Evolutionary conservation across 768 basidiomycete genomes (phyloP).

Genomic region (Tulasnella sp.): DNA sequence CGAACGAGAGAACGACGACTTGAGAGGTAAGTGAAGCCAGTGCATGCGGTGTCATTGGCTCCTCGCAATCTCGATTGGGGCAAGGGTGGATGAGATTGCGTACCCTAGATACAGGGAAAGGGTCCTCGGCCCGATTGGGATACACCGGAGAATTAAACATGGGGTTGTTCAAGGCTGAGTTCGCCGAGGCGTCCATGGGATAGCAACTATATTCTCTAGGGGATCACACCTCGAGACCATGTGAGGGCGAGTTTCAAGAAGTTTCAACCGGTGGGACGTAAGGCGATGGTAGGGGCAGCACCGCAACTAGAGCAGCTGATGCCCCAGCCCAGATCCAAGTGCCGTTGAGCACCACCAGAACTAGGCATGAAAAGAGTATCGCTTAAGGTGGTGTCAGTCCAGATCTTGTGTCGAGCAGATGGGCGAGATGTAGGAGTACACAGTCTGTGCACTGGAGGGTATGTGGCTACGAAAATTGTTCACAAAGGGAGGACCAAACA

Average conservation of each 20-base stretch:
- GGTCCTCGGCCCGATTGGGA: not conserved
- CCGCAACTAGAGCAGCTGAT: no score
- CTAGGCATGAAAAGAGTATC: no score
- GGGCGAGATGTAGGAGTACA: not conserved
- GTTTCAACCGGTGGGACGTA: not conserved
- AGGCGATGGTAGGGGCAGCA: not conserved
- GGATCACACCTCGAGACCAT: not conserved
- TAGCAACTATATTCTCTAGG: not conserved
- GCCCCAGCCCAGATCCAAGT: no score
- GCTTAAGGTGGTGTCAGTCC: no score
- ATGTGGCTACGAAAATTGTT: not conserved
- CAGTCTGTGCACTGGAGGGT: not conserved
- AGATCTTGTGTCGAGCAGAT: not conserved
- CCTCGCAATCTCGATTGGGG: conserved; percentile 12
- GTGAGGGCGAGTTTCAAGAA: not conserved
- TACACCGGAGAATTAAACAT: conserved; percentile 2
- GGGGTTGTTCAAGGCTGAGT: not conserved
- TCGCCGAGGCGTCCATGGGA: conserved; percentile 4
- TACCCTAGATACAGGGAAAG: conserved; percentile 3
- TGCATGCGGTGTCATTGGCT: not conserved
- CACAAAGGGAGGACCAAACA: conserved; percentile 6
- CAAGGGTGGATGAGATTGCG: not conserved
- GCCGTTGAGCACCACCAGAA: no score
- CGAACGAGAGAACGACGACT: not conserved
- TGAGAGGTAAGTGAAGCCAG: not conserved